Evolutionary conservation across 2,329 filamentous ascomycete species (phyloP).

Genomic region (Ophiostoma ulmi): DNA sequence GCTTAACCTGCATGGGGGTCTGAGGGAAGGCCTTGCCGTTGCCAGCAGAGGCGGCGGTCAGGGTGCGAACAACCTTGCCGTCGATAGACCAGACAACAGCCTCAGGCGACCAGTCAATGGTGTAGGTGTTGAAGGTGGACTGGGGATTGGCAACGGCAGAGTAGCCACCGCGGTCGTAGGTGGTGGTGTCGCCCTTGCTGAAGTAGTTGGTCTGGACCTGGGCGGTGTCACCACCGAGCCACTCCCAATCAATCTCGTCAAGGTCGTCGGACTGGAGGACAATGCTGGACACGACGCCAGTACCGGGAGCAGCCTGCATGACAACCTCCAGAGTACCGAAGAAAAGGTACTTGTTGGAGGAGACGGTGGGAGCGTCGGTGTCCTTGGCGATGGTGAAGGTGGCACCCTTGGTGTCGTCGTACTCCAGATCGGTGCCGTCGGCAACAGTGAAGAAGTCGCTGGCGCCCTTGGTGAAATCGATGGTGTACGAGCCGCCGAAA

Average conservation of each 20-base stretch:
- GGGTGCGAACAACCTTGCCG: slow-evolving; percentile 42
- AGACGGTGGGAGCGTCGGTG: slow-evolving; percentile 65
- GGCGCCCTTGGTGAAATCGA: slow-evolving; percentile 73
- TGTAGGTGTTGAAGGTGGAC: slow-evolving; percentile 57
- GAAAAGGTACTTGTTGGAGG: slow-evolving; percentile 86
- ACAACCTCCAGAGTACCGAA: slow-evolving; percentile 81
- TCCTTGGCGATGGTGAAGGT: slow-evolving; percentile 63
- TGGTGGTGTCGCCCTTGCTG: slow-evolving; percentile 65
- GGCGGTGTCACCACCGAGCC: slow-evolving; percentile 68
- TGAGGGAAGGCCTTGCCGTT: slow-evolving; percentile 57
- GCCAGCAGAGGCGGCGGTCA: slow-evolving; percentile 44
- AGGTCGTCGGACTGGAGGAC: slow-evolving; percentile 86
- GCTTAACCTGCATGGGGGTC: slow-evolving; percentile 62
- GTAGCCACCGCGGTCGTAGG: slow-evolving; percentile 64
- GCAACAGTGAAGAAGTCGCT: slow-evolving; percentile 51
- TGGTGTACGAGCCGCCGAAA: slow-evolving; percentile 55
- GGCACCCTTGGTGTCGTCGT: slow-evolving; percentile 46
- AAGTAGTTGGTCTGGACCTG: slow-evolving; percentile 88
- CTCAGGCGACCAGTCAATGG: slow-evolving; percentile 60
- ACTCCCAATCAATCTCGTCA: slow-evolving; percentile 97
- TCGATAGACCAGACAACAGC: slow-evolving; percentile 57
- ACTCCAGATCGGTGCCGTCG: slow-evolving; percentile 45
- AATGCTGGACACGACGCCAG: slow-evolving; percentile 81
- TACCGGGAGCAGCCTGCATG: slow-evolving; percentile 72
- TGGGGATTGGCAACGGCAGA: slow-evolving; percentile 53